Conservation (phyloP, 225 moss, liverwort and hornwort genomes). For the Lunularia cruciata region DNA sequence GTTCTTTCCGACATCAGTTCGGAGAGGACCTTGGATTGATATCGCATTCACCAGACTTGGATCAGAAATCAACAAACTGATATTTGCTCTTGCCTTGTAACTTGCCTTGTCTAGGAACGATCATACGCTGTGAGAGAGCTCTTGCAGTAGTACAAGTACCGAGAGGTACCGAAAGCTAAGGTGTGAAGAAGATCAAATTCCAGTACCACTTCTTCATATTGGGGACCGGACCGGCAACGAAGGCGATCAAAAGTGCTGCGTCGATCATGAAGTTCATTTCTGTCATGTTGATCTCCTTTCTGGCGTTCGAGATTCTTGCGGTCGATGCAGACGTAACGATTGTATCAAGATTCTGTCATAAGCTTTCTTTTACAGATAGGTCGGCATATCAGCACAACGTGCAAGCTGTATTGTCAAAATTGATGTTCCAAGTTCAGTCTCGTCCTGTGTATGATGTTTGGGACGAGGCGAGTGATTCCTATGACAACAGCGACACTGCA, state of each 20-base stretch:
- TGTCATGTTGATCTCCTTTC: neutral
- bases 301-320: neutral
- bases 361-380: constrained; percentile 4
- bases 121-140: no score
- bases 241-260: neutral
- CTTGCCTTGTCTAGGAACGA: no score
- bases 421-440: neutral
- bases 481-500: constrained; percentile 32
- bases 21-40: no score
- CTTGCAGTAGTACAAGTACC: no score
- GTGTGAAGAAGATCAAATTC: no score
- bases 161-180: no score
- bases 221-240: no score
- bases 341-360: constrained; percentile 24
- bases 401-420: constrained; percentile 2
- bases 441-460: constrained; percentile 13
- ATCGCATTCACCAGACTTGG: no score
- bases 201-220: no score
- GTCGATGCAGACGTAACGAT: neutral
- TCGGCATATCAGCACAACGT: constrained; percentile 24
- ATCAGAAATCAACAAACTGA: no score
- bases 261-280: neutral
- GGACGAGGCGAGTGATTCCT: constrained; percentile 39
- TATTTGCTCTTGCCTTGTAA: no score
- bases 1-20: no score